Base-by-base conservation (phyloP, 352 stramenopile species). In the Globisporangium yorkense region DNA sequence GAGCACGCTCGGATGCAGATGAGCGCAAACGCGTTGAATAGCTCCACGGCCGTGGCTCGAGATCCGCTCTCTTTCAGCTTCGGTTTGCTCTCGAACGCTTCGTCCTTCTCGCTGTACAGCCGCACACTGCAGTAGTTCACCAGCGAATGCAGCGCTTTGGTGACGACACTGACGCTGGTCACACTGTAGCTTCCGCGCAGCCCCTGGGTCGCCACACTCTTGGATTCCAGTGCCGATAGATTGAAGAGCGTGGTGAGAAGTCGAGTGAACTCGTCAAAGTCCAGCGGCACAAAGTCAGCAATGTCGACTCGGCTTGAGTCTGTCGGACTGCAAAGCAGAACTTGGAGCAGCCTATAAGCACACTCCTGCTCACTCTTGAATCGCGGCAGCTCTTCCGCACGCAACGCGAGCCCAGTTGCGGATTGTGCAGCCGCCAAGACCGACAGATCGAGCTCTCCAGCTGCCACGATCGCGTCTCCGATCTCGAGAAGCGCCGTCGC, bases 71-170 rank as follows among this genome's bases (percentile, higher is more conserved):
- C 59, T 24, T 59, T 61, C 37, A 39, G 16, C 27, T 52, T 65
- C n/a, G 39, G 16, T 37, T 65, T 56, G 39, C 10, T 44, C 40
- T 65, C 52, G 8, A 68, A n/a, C 31, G 66, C 46, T 21, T 54
- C 51, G 35, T 65, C 66, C 13, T 58, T 52, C 5, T 77, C 65
- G 20, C 59, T 69, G 56, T 80, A 74, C 35, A 83, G 57, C 33
- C 69, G 63, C 5, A 73, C 60, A 50, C 67, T 71, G 44, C 63
- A 80, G 62, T 77, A 75, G 40, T 83, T 83, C 67, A 80, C 65
- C 35, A 80, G 44, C 10, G 56, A 74, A 43, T 80, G 74, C 9
- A 83, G 43, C 18, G 70, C 57, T 56, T 83, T 77, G 13, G 60
- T 74, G 7, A 83, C 59, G 18, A 67, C 61, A 18, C 71, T 73